Evolutionary conservation across 495 filamentous ascomycete genomes (phyloP).

Genomic region (Barbatosphaeria neglecta): DNA sequence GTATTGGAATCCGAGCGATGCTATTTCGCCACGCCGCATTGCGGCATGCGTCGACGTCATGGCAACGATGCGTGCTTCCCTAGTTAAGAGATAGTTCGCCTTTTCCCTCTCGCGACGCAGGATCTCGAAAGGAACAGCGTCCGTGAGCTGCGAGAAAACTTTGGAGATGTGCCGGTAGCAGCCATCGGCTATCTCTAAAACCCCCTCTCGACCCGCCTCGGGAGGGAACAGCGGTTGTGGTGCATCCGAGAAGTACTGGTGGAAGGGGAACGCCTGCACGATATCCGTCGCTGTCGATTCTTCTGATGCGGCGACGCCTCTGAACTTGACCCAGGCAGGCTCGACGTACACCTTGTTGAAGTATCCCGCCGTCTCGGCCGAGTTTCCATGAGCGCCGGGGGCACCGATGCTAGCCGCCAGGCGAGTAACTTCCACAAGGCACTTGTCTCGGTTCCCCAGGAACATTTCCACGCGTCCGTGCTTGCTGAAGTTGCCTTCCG

Average conservation of each 20-base stretch:
- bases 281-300: constrained; percentile 47
- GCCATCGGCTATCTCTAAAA: constrained; percentile 68
- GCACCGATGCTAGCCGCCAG: constrained; percentile 74
- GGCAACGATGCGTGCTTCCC: constrained; percentile 89
- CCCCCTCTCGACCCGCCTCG: constrained; percentile 47
- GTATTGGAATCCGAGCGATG: constrained; percentile 84
- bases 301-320: constrained; percentile 43
- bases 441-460: constrained; percentile 71
- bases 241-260: constrained; percentile 76
- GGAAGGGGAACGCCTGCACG: constrained; percentile 75
- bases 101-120: constrained; percentile 77
- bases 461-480: constrained; percentile 92
- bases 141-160: constrained; percentile 86
- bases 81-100: constrained; percentile 88
- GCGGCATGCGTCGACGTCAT: constrained; percentile 98
- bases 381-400: constrained; percentile 82
- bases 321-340: constrained; percentile 81
- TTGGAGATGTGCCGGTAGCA: constrained; percentile 86
- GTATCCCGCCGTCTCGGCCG: constrained; percentile 93
- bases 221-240: constrained; percentile 74
- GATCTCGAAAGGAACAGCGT: constrained; percentile 92
- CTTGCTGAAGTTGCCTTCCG: constrained; percentile 83
- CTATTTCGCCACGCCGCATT: constrained; percentile 92
- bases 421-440: constrained; percentile 75
- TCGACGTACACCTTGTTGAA: constrained; percentile 87